Evolutionary conservation across 305 asterid genomes (phyloP).

Genomic region (Nicotiana rustica): DNA sequence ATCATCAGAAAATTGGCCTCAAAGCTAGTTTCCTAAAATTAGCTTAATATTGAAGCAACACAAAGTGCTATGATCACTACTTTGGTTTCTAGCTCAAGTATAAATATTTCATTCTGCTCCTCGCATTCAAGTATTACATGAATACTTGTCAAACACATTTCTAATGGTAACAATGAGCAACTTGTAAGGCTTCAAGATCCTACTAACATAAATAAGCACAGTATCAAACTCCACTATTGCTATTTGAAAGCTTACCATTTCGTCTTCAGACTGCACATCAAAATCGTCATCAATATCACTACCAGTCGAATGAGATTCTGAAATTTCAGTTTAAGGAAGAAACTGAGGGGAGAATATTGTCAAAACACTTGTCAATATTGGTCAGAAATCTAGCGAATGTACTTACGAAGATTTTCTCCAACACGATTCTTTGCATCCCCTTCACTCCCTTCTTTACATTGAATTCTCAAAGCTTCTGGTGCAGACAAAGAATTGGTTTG

Average conservation of each 20-base stretch:
- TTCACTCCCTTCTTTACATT: constrained; percentile 48
- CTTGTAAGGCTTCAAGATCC: constrained; percentile 31
- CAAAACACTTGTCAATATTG: constrained; percentile 13
- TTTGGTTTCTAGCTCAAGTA: background rate
- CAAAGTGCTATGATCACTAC: background rate
- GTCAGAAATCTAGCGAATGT: constrained; percentile 28
- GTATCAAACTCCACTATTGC: constrained; percentile 31
- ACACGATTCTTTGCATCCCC: constrained; percentile 47
- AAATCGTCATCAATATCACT: constrained; percentile 79
- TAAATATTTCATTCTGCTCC: constrained; percentile 20
- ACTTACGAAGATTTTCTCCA: constrained; percentile 66
- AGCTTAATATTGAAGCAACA: background rate
- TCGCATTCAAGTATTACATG: constrained; percentile 20
- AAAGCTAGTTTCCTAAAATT: constrained; percentile 16
- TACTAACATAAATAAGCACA: constrained; percentile 34
- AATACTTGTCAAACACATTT: constrained; percentile 5
- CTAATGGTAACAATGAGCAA: background rate
- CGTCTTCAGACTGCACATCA: constrained; percentile 71
- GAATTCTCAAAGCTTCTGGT: constrained; percentile 54
- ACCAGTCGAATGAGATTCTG: constrained; percentile 78
- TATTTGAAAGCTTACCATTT: constrained; percentile 64
- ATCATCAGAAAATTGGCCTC: constrained; percentile 20
- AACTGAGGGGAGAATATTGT: constrained; percentile 25
- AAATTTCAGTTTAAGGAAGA: constrained; percentile 48
- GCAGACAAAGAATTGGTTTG: constrained; percentile 48